phyloP scores from a whole-genome alignment of 129 eudicot genomes.

The Kitagawia praeruptora region DNA sequence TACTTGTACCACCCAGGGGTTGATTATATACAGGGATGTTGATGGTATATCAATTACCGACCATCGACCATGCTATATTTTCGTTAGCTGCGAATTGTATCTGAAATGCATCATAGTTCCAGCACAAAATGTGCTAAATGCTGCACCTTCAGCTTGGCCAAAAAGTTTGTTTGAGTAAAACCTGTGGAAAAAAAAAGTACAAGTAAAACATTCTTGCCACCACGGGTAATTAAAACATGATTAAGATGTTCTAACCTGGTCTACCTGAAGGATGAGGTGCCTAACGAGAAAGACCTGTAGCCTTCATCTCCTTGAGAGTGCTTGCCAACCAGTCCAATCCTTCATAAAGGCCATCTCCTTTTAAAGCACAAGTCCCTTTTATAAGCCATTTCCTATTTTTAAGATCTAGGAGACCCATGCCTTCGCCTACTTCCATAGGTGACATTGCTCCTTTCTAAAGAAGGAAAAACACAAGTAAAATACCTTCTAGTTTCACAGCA shows the following conservation, averaged over 20 bases:
- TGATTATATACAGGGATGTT: background rate
- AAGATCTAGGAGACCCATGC: constrained; percentile 81
- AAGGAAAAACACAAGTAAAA: background rate
- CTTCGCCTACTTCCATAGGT: constrained; percentile 93
- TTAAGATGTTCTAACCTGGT: background rate
- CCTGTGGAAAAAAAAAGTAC: background rate
- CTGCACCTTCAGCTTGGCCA: background rate
- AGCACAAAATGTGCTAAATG: background rate
- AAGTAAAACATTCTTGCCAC: background rate
- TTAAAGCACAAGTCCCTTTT: constrained; percentile 95
- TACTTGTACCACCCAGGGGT: background rate
- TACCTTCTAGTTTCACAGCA: background rate
- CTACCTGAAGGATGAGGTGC: constrained; percentile 31
- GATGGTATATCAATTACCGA: background rate
- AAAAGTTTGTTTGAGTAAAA: background rate
- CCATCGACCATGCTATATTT: background rate
- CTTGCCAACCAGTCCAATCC: constrained; percentile 96
- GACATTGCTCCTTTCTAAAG: constrained; percentile 90
- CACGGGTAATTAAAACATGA: background rate
- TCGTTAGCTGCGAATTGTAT: background rate
- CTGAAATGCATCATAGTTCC: background rate
- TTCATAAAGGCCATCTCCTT: constrained; percentile 95
- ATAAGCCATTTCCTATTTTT: constrained; percentile 48
- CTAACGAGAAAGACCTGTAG: constrained; percentile 55
- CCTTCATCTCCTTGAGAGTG: constrained; percentile 85